Evolutionary conservation across 140 eudicot genomes (phyloP).

Genomic region (Cichorium intybus): DNA sequence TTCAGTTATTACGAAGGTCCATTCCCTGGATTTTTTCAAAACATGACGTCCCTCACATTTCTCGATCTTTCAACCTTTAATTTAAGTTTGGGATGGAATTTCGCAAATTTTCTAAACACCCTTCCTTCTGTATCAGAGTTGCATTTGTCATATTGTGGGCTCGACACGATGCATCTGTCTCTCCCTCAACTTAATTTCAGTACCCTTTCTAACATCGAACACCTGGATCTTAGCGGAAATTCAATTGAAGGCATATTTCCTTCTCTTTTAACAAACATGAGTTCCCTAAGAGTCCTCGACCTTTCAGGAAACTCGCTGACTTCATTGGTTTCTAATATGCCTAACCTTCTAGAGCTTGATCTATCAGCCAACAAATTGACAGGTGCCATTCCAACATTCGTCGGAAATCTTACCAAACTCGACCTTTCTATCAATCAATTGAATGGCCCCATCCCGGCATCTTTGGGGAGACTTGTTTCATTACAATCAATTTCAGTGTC

Average conservation of each 20-base stretch:
- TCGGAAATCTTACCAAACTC: too few species aligned
- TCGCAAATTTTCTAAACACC: neutral
- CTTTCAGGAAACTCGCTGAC: neutral
- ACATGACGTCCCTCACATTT: constrained; percentile 7
- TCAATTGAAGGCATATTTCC: too few species aligned
- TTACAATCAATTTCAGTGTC: too few species aligned
- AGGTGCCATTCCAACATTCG: neutral
- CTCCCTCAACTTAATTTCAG: neutral
- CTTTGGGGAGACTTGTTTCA: too few species aligned
- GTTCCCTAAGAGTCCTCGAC: constrained; percentile 22
- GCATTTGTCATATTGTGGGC: neutral
- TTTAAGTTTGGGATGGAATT: neutral
- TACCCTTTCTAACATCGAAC: neutral
- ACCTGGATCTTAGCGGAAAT: constrained; percentile 20
- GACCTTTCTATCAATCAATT: too few species aligned
- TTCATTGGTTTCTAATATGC: constrained; percentile 1
- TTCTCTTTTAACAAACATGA: constrained; percentile 9
- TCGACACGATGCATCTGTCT: constrained; percentile 1
- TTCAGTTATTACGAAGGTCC: neutral
- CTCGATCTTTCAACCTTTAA: constrained; percentile 7
- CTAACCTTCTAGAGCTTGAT: neutral
- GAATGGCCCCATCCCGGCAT: too few species aligned
- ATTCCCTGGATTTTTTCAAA: neutral
- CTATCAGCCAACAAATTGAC: neutral
- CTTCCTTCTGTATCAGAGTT: constrained; percentile 1